phyloP scores from a whole-genome alignment of 2,329 filamentous ascomycete genomes.

The Trichophyton simii region DNA sequence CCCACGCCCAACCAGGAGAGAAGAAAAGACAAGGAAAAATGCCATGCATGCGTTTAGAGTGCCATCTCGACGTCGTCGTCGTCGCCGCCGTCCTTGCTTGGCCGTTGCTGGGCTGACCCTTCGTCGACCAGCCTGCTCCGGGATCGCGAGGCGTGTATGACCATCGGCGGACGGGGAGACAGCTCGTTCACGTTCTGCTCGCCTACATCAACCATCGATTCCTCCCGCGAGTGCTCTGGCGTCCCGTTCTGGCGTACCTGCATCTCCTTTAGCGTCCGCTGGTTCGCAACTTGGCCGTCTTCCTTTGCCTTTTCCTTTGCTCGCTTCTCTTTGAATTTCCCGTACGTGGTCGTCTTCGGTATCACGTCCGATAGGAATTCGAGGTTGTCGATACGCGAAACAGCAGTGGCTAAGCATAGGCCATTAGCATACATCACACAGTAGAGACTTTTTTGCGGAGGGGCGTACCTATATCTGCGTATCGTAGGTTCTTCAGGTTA shows the following conservation, averaged over 20 bases:
- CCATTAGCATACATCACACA: neutral
- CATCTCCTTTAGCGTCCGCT: slow-evolving; percentile 24
- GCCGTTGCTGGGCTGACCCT: slow-evolving; percentile 20
- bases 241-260: slow-evolving; percentile 17
- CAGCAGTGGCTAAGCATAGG: slow-evolving; percentile 54
- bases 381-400: slow-evolving; percentile 79
- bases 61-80: slow-evolving; percentile 42
- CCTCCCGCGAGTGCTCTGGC: slow-evolving; percentile 13
- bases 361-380: slow-evolving; percentile 90
- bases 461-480: slow-evolving; percentile 70
- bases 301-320: slow-evolving; percentile 25
- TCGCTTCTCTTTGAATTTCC: slow-evolving; percentile 55
- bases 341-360: slow-evolving; percentile 71
- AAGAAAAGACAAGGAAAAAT: neutral
- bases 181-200: slow-evolving; percentile 13
- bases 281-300: slow-evolving; percentile 26
- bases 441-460: neutral
- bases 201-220: slow-evolving; percentile 12
- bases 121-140: slow-evolving; percentile 45
- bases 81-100: slow-evolving; percentile 12
- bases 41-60: slow-evolving; percentile 41
- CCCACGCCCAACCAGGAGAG: neutral
- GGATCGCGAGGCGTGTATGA: slow-evolving; percentile 24
- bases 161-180: slow-evolving; percentile 24
- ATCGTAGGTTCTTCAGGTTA: slow-evolving; percentile 93